These are phyloP conservation scores for Aquilaria malaccensis DNA, from an alignment of 345 rosid species.

Conservation along the genomic window DNA sequence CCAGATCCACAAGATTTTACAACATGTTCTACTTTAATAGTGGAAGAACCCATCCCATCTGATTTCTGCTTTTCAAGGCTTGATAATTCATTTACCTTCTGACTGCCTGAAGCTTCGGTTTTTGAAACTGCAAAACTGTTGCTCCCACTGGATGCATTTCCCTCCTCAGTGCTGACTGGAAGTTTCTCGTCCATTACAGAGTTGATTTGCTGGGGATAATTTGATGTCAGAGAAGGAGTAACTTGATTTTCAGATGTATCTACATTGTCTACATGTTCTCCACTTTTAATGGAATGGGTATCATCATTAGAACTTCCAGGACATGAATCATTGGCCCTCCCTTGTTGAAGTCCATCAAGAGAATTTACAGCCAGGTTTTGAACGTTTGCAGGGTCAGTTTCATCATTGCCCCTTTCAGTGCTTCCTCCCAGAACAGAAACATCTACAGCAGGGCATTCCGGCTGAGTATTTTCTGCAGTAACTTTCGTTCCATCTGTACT, in stretches of 20 bases:
- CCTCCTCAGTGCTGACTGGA: constrained; percentile 15
- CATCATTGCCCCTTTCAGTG: constrained; percentile 27
- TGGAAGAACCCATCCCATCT: constrained; percentile 26
- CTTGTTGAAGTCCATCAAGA: constrained; percentile 31
- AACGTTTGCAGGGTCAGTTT: constrained; percentile 25
- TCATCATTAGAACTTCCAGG: constrained; percentile 25
- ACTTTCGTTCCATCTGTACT: constrained; percentile 19
- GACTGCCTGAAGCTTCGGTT: constrained; percentile 34
- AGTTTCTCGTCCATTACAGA: constrained; percentile 28
- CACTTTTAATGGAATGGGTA: constrained; percentile 12
- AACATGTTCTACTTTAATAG: constrained; percentile 36
- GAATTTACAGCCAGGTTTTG: constrained; percentile 25
- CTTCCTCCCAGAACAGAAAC: constrained; percentile 29
- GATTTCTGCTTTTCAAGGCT: constrained; percentile 25
- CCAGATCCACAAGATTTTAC: constrained; percentile 31
- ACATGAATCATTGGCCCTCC: constrained; percentile 28
- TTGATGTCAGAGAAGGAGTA: constrained; percentile 25
- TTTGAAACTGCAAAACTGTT: constrained; percentile 23
- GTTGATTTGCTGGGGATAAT: constrained; percentile 31
- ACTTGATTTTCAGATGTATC: constrained; percentile 29
- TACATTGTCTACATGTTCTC: constrained; percentile 22
- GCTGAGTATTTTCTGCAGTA: constrained; percentile 24
- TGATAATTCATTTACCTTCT: constrained; percentile 20
- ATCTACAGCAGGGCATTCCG: constrained; percentile 27
- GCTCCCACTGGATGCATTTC: constrained; percentile 24